phyloP scores from a whole-genome alignment of 2,329 filamentous ascomycete genomes.

The Talaromyces pinophilus region DNA sequence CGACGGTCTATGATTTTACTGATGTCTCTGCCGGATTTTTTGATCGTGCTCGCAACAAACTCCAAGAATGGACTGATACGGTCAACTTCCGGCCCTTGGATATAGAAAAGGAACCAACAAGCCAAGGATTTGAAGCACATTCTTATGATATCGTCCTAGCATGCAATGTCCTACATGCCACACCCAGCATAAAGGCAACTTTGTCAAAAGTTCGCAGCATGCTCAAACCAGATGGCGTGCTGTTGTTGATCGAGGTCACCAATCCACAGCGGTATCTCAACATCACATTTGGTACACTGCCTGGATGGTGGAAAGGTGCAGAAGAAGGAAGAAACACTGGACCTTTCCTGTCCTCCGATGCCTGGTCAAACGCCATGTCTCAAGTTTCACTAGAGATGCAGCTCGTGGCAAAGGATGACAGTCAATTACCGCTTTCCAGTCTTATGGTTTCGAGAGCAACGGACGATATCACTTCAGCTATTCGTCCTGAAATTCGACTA shows the following conservation, averaged over 20 bases:
- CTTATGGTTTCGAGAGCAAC: neutral
- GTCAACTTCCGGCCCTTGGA: constrained; percentile 34
- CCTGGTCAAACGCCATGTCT: neutral
- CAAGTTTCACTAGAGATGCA: constrained; percentile 26
- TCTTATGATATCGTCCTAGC: constrained; percentile 39
- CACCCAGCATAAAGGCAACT: constrained; percentile 28
- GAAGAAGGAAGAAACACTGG: too few relatives aligned
- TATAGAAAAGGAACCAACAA: constrained; percentile 29
- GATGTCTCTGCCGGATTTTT: constrained; percentile 26
- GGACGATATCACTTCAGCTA: neutral
- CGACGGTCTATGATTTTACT: constrained; percentile 28
- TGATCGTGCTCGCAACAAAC: constrained; percentile 19
- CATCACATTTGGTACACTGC: too few relatives aligned
- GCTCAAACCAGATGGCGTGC: constrained; percentile 45
- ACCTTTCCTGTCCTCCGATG: constrained; percentile 9
- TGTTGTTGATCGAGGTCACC: constrained; percentile 48
- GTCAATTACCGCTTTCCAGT: neutral
- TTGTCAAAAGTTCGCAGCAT: constrained; percentile 31
- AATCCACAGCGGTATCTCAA: neutral
- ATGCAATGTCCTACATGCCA: constrained; percentile 38
- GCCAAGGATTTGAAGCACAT: constrained; percentile 33
- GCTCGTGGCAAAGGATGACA: constrained; percentile 28
- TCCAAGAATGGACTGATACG: neutral
- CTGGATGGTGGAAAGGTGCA: too few relatives aligned
- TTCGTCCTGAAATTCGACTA: neutral